phyloP scores from a whole-genome alignment of 192 early-diverging fungal species.

The Mortierella antarctica region DNA sequence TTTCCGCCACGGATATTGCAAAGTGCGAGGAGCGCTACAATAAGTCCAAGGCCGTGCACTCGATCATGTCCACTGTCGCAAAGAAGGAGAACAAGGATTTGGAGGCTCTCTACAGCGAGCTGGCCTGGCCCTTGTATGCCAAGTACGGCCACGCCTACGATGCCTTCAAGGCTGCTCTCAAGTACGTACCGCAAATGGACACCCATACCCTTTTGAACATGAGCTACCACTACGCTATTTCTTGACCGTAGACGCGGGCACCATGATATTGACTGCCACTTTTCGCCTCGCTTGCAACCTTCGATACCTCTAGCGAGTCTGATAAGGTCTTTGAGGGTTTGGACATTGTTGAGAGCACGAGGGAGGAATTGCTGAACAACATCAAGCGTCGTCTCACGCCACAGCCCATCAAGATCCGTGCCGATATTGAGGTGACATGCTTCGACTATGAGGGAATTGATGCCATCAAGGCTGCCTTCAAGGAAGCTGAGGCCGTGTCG shows the following conservation, averaged over 20 bases:
- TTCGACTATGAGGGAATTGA: constrained; percentile 95
- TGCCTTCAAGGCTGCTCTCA: constrained; percentile 94
- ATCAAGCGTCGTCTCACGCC: constrained; percentile 94
- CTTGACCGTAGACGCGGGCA: too few species aligned
- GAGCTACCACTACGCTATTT: not conserved
- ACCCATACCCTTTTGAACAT: not conserved
- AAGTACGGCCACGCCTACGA: constrained; percentile 98
- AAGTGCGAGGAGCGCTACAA: constrained; percentile 94
- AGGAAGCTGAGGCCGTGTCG: constrained; percentile 87
- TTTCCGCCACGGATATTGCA: constrained; percentile 86
- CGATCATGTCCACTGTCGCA: constrained; percentile 89
- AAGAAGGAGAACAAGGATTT: constrained; percentile 84
- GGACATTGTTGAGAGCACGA: constrained; percentile 68
- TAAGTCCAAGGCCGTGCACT: constrained; percentile 92
- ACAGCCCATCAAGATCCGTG: constrained; percentile 95
- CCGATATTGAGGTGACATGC: constrained; percentile 95
- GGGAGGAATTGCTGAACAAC: constrained; percentile 81
- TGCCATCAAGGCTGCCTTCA: constrained; percentile 91
- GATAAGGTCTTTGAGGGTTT: constrained; percentile 88
- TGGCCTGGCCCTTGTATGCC: constrained; percentile 95
- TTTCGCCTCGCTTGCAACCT: too few species aligned
- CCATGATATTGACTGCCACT: too few species aligned
- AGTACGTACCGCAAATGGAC: constrained; percentile 57
- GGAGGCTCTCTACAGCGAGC: constrained; percentile 83
- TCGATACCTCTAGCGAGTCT: constrained; percentile 68